Conservation (phyloP, 2,329 filamentous ascomycete genomes). For the Fusarium anthophilum region DNA sequence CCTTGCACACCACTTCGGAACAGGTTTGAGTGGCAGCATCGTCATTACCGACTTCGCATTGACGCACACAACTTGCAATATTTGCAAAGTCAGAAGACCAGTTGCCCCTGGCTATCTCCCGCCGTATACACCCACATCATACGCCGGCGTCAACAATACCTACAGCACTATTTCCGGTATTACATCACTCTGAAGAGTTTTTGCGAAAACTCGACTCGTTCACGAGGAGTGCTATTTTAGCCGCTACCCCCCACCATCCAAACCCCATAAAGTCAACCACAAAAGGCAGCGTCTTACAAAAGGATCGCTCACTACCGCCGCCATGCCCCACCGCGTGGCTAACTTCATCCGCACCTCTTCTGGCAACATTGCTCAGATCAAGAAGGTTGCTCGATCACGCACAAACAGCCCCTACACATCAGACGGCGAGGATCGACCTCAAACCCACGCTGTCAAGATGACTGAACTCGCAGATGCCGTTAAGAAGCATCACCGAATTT, state of each 20-base stretch:
- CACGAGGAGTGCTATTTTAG: slow-evolving; percentile 24
- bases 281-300: slow-evolving; percentile 23
- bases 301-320: slow-evolving; percentile 37
- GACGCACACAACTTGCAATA: slow-evolving; percentile 8
- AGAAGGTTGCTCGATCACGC: slow-evolving; percentile 50
- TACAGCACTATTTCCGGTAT: slow-evolving; percentile 13
- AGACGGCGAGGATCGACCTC: slow-evolving; percentile 48
- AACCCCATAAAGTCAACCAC: slow-evolving; percentile 11
- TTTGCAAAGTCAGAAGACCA: slow-evolving; percentile 26
- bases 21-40: slow-evolving; percentile 22
- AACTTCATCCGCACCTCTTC: slow-evolving; percentile 67
- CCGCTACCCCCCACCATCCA: slow-evolving; percentile 26
- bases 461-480: slow-evolving; percentile 50
- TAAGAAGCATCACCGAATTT: slow-evolving; percentile 56
- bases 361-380: slow-evolving; percentile 62
- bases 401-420: slow-evolving; percentile 49
- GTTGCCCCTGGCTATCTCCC: slow-evolving; percentile 34
- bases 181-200: slow-evolving; percentile 34
- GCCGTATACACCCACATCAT: slow-evolving; percentile 17
- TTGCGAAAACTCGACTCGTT: slow-evolving; percentile 26
- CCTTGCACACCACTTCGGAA: slow-evolving; percentile 30
- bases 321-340: slow-evolving; percentile 67
- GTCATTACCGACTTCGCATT: slow-evolving; percentile 25
- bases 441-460: slow-evolving; percentile 49
- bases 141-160: slow-evolving; percentile 5